These are phyloP conservation scores for Fusarium setosum DNA, from an alignment of 2,329 filamentous ascomycete genomes.

Conservation along the genomic window DNA sequence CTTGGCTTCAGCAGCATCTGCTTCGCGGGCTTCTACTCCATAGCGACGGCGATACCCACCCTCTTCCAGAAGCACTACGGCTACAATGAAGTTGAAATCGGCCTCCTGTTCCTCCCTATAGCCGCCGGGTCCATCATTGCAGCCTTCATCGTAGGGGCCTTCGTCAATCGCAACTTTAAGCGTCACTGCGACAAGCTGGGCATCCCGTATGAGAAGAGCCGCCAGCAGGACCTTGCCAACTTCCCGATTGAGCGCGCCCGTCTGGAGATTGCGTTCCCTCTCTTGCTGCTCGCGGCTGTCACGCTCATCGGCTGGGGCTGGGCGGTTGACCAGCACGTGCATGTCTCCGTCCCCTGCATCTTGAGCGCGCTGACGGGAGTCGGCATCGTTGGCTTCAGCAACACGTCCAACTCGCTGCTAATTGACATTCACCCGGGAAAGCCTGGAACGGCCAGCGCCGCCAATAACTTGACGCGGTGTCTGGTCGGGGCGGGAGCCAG, in stretches of 20 bases:
- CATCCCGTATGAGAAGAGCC: conserved; percentile 63
- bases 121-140: conserved; percentile 61
- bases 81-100: conserved; percentile 65
- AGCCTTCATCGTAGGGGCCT: conserved; percentile 59
- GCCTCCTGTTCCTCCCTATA: conserved; percentile 64
- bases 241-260: conserved; percentile 65
- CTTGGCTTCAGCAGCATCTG: conserved; percentile 57
- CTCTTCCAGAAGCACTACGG: conserved; percentile 65
- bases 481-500: conserved; percentile 64
- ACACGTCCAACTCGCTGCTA: conserved; percentile 62
- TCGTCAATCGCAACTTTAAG: conserved; percentile 76
- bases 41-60: conserved; percentile 57
- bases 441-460: conserved; percentile 65
- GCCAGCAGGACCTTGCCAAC: conserved; percentile 58
- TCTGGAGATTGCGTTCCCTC: conserved; percentile 60
- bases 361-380: conserved; percentile 60
- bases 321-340: conserved; percentile 56
- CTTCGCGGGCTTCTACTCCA: conserved; percentile 63
- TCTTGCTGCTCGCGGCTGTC: conserved; percentile 61
- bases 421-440: conserved; percentile 66
- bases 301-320: conserved; percentile 64
- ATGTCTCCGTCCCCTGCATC: conserved; percentile 59
- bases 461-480: conserved; percentile 67
- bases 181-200: conserved; percentile 67
- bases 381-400: conserved; percentile 65